phyloP scores from a whole-genome alignment of 345 rosid genomes.

The Salix udensis region DNA sequence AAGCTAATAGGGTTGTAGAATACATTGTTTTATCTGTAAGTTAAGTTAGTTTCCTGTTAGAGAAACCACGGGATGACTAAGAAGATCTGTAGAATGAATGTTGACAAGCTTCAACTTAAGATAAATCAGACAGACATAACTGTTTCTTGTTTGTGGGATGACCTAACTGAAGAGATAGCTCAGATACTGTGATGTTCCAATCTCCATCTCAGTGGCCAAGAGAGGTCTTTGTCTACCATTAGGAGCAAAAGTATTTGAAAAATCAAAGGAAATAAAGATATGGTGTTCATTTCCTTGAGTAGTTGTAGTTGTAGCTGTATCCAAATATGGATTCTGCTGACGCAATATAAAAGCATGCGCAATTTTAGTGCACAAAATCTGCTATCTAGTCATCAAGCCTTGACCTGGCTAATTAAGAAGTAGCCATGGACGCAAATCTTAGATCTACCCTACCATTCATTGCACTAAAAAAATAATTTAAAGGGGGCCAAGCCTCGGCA shows the following conservation, averaged over 20 bases:
- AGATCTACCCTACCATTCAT: no score
- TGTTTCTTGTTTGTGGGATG: conserved; percentile 7
- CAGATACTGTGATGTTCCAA: background rate
- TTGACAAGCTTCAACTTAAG: background rate
- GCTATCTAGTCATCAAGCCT: background rate
- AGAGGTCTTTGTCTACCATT: conserved; percentile 22
- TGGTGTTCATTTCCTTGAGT: conserved; percentile 10
- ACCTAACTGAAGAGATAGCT: conserved; percentile 31
- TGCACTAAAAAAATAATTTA: no score
- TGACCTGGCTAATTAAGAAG: background rate
- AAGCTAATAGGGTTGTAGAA: no score
- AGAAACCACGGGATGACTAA: no score
- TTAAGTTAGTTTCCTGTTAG: no score
- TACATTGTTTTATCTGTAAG: no score
- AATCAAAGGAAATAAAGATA: background rate
- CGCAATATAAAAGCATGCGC: conserved; percentile 11
- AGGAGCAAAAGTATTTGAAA: conserved; percentile 1
- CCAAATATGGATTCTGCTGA: conserved; percentile 20
- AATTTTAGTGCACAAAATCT: conserved; percentile 11
- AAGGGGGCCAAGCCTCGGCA: background rate
- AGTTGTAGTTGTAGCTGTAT: conserved; percentile 6
- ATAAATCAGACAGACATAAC: background rate
- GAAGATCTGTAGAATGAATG: no score
- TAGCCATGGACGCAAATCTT: no score
- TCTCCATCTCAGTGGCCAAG: conserved; percentile 8